phyloP scores from a whole-genome alignment of 1,284 basidiomycete genomes.

The Caloboletus inedulis region DNA sequence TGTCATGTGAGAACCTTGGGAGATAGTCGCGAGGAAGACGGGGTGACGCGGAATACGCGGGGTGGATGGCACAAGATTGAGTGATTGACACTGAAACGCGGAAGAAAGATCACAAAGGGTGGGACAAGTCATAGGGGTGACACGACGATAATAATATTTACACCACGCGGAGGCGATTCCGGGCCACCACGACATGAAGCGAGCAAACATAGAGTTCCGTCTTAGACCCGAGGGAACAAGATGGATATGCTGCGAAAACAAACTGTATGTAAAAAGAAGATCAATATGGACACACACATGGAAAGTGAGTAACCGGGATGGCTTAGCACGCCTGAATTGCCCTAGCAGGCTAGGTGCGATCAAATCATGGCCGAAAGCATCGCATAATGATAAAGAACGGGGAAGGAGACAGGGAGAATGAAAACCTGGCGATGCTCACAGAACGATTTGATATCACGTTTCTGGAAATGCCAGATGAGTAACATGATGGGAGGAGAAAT shows the following conservation, averaged over 20 bases:
- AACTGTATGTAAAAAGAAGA: constrained; percentile 35
- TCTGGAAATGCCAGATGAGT: constrained; percentile 32
- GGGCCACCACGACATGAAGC: constrained; percentile 24
- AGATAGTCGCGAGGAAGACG: constrained; percentile 6
- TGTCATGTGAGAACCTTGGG: constrained; percentile 9
- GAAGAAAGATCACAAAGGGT: constrained; percentile 21
- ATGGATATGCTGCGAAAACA: constrained; percentile 19
- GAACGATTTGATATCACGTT: constrained; percentile 35
- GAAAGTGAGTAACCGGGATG: constrained; percentile 24
- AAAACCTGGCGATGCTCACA: constrained; percentile 32
- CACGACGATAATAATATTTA: constrained; percentile 7
- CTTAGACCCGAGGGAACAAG: constrained; percentile 30
- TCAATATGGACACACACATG: constrained; percentile 17
- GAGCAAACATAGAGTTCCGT: constrained; percentile 30
- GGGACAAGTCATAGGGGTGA: constrained; percentile 15
- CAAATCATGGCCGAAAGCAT: constrained; percentile 31
- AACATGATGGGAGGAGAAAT: constrained; percentile 10
- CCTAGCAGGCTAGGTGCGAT: constrained; percentile 30
- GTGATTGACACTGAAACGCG: constrained; percentile 20
- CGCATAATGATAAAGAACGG: constrained; percentile 32
- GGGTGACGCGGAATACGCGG: constrained; percentile 4
- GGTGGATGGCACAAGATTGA: not conserved
- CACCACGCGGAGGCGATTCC: constrained; percentile 16
- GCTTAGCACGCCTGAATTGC: constrained; percentile 18
- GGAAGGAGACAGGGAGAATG: constrained; percentile 18